These are phyloP conservation scores for Gossypium davidsonii DNA, from an alignment of 441 rosid genomes.

Conservation along the genomic window DNA sequence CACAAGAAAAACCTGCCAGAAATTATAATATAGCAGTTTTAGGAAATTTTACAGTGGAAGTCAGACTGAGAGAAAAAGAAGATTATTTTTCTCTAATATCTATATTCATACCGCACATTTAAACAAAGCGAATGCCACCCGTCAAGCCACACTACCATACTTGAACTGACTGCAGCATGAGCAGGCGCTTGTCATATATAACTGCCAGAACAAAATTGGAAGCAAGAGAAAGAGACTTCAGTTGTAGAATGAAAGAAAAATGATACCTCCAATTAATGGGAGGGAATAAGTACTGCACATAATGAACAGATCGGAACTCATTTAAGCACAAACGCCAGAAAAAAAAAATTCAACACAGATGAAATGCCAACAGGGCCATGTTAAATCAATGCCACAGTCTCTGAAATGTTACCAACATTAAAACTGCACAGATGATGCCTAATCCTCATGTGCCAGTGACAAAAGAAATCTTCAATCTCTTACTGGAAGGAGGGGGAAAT, in stretches of 20 bases:
- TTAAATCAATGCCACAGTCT: neutral
- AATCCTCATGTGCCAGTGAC: neutral
- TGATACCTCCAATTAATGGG: neutral
- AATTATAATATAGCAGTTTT: slow-evolving; percentile 1
- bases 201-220: slow-evolving; percentile 29
- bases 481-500: neutral
- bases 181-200: slow-evolving; percentile 43
- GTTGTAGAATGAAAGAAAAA: neutral
- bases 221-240: neutral
- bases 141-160: slow-evolving; percentile 46
- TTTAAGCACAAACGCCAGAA: neutral
- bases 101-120: slow-evolving; percentile 41
- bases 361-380: neutral
- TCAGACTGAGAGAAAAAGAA: neutral
- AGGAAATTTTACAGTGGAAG: neutral
- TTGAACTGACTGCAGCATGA: slow-evolving; percentile 51
- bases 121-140: slow-evolving; percentile 53
- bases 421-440: neutral
- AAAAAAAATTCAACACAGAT: neutral
- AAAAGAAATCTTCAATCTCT: neutral
- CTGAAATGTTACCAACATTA: neutral
- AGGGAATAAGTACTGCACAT: neutral
- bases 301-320: neutral
- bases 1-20: slow-evolving; percentile 46
- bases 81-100: neutral